Base-by-base conservation (phyloP, 2,329 filamentous ascomycete genomes). In the Pseudodiploospora longispora region DNA sequence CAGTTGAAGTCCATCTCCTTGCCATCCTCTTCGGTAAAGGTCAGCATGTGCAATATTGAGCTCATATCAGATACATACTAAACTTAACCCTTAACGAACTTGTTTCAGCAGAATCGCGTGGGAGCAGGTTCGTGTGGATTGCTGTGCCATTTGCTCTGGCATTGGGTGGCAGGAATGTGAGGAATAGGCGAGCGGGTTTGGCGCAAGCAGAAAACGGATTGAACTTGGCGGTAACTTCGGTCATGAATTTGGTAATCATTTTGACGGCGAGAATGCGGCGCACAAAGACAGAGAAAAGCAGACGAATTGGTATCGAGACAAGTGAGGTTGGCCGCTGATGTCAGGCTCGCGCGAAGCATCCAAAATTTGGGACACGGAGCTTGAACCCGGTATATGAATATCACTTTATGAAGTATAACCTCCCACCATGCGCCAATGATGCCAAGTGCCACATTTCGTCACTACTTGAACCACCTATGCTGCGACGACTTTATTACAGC, bases 181-280 rank as follows among this genome's bases (percentile, higher is more conserved):
- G 86, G 67, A 97, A 93, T 41, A 95, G 75, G 36, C 93, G 83
- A 34, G 88, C 90, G 27, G 90, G 84, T 60, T 88, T 89, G 50
- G 87, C 82, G 62, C 77, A 75, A 27, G 76, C 68, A 29, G 82
- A 85, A 77, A 97, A 97, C 34, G 93, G 91, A 68, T 95, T 95
- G 80, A 97, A 96, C 63, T 80, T 81, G 52, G 88, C 84, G 58
- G 77, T 81, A 57, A 97, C 82, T 63, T 88, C 80, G 63, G 89
- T 91, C 64, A 94, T 78, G 71, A 87, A 93, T 62, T 83, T 82
- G 47, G 86, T 91, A 49, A 93, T 87, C 87, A 93, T 93, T 41
- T 63, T 72, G 60, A 47, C 39, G 50, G 41, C 38, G 47, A 30
- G 35, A 10, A 33, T 44, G 41, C 47, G 41, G 10, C 33, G 42